phyloP scores from a whole-genome alignment of 768 basidiomycete genomes.

The Favolaschia claudopus region DNA sequence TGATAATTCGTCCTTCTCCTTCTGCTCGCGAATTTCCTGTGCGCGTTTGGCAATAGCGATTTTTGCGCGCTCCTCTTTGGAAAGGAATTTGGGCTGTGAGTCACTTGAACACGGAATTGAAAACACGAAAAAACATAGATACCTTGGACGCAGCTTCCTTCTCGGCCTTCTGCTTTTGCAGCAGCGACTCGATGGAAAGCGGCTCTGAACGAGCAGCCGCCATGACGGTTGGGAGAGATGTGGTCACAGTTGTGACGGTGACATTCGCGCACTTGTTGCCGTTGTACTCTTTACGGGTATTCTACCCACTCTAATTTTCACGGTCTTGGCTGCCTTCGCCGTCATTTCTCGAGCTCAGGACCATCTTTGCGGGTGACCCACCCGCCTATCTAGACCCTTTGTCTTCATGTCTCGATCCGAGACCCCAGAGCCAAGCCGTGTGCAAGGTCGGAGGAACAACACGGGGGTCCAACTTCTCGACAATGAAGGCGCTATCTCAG shows the following conservation, averaged over 20 bases:
- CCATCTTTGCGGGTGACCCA: background rate
- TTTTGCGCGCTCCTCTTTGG: constrained; percentile 90
- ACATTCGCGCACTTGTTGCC: too few species aligned
- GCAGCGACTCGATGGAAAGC: constrained; percentile 85
- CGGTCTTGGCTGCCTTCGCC: background rate
- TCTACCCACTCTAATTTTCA: too few species aligned
- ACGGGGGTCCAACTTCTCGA: constrained; percentile 66
- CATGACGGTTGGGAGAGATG: constrained; percentile 48
- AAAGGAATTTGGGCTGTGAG: constrained; percentile 88
- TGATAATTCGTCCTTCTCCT: constrained; percentile 66
- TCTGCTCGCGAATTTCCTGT: constrained; percentile 81
- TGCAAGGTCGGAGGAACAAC: constrained; percentile 64
- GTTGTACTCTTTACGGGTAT: too few species aligned
- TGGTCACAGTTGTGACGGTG: too few species aligned
- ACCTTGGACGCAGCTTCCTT: constrained; percentile 93
- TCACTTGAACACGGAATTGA: constrained; percentile 9
- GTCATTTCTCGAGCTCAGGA: background rate
- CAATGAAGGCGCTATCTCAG: constrained; percentile 72
- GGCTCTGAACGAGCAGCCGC: constrained; percentile 72
- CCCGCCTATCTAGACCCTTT: too few species aligned
- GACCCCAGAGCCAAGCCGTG: constrained; percentile 63
- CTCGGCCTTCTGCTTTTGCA: constrained; percentile 88
- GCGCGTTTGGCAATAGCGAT: constrained; percentile 88
- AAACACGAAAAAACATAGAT: constrained; percentile 15
- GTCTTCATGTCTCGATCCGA: constrained; percentile 22